Base-by-base conservation (phyloP, 306 rosid species). In the Sechiopsis laciniata region DNA sequence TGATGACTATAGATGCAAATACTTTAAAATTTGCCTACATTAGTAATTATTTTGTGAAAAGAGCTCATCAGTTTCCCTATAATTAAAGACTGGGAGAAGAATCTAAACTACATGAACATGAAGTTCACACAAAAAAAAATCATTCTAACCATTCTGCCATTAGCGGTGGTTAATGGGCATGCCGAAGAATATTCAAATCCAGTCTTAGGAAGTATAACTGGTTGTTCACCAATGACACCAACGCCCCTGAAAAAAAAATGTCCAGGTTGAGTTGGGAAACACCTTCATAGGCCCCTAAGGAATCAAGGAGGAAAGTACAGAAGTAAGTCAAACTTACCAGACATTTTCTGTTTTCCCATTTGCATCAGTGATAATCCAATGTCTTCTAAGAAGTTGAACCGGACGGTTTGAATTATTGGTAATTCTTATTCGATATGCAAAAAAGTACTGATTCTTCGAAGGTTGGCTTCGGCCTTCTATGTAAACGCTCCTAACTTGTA, bases 141-240 rank as follows among this genome's bases (percentile, higher is more conserved):
- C 46, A 51, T 35, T 73, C 92, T 85, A 84, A 94, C 99, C 99
- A 94, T 94, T 91, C 91, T 89, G 56, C 99, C 99, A 58, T 76
- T 88, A 59, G 90, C 86, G 76, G 99, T 94, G 86, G 82, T 82
- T 80, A 91, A 69, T 37, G 99, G 97, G 78, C 97, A 94, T 20
- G 99, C 99, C 13, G 99, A 94, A 61, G 99, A 88, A 87, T 91
- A 94, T 75, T 94, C 99, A 78, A 94, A 94, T 61, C 97, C 87
- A 74, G 90, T 83, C 74, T 54, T 62, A 12, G 99, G 99, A 85
- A 87, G 96, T 77, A 94, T 84, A 51, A 89, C 90, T 10, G 99
- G 99, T 80, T 91, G 97, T 77, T 94, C 95, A 75, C 99, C 99
- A 13, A 94, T 89, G 80, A 94, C 99, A 71, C 99, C 99, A 52